Evolutionary conservation across 495 filamentous ascomycete species (phyloP).

Genomic region (Xylaria longipes): DNA sequence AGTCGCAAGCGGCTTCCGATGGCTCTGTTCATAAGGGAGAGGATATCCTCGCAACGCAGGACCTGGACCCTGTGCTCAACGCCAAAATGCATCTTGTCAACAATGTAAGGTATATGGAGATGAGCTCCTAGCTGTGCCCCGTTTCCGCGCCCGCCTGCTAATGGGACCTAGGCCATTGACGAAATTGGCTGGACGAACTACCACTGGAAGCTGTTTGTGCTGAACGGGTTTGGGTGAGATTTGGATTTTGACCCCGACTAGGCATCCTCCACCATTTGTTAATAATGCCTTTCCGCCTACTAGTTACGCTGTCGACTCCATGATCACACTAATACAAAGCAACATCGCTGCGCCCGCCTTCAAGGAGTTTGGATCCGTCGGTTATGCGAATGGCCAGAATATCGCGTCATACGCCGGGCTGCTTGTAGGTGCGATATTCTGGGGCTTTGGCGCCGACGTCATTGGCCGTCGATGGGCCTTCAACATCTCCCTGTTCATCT

Average conservation of each 20-base stretch:
- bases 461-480: conserved; percentile 77
- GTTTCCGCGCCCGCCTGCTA: not conserved
- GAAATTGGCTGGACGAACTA: conserved; percentile 74
- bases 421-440: conserved; percentile 75
- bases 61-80: conserved; percentile 67
- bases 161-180: conserved; percentile 63
- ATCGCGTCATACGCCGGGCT: conserved; percentile 74
- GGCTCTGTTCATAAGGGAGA: conserved; percentile 39
- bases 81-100: conserved; percentile 75
- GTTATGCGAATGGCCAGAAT: conserved; percentile 61
- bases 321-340: conserved; percentile 70
- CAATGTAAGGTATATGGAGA: conserved; percentile 58
- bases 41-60: conserved; percentile 57
- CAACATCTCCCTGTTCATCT: conserved; percentile 72
- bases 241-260: not conserved
- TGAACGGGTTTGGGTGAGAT: conserved; percentile 70
- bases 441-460: conserved; percentile 79
- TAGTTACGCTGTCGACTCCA: conserved; percentile 72
- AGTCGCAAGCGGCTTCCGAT: conserved; percentile 30
- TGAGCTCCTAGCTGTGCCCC: not conserved
- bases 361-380: conserved; percentile 61
- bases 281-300: not conserved
- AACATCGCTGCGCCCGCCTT: conserved; percentile 65
- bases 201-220: conserved; percentile 71
- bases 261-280: conserved; percentile 14